Percentiles rank a stretch among this genome's conserved stretches.
Evolutionary conservation across 352 stramenopile genomes (phyloP).

Genomic region (Phytopythium kandeliae): DNA sequence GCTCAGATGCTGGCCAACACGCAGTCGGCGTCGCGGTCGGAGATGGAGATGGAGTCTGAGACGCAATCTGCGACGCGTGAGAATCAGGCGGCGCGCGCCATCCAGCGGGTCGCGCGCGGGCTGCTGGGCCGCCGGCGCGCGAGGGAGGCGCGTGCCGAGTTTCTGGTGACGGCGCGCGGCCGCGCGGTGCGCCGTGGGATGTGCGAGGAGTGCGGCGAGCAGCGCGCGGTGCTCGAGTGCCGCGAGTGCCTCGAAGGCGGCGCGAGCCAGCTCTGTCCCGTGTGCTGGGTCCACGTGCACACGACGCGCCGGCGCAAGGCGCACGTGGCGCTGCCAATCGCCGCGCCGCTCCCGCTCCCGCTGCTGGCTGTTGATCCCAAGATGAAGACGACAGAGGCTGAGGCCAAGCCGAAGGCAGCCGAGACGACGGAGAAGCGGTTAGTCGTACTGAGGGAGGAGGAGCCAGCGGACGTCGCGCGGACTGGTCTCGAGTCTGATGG

Average conservation of each 20-base stretch:
- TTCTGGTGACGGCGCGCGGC: constrained; percentile 66
- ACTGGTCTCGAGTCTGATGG: no score
- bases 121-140: constrained; percentile 30
- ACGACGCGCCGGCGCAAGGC: constrained; percentile 43
- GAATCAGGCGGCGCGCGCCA: constrained; percentile 27
- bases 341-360: background rate
- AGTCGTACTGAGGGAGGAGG: no score
- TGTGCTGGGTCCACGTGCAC: constrained; percentile 74
- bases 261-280: constrained; percentile 51
- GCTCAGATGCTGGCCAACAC: constrained; percentile 56
- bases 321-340: constrained; percentile 64
- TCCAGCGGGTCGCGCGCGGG: constrained; percentile 51
- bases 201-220: constrained; percentile 70
- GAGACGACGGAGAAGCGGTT: no score
- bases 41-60: no score
- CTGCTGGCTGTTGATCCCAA: background rate
- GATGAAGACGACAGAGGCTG: no score
- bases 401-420: no score
- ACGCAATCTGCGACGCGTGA: no score
- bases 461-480: no score
- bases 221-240: constrained; percentile 60
- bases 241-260: constrained; percentile 63
- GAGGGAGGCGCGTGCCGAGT: constrained; percentile 41
- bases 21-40: no score
- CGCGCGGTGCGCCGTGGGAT: constrained; percentile 57